Evolutionary conservation across 176 grass and related monocot species (phyloP).

Genomic region (Triticum monococcum): DNA sequence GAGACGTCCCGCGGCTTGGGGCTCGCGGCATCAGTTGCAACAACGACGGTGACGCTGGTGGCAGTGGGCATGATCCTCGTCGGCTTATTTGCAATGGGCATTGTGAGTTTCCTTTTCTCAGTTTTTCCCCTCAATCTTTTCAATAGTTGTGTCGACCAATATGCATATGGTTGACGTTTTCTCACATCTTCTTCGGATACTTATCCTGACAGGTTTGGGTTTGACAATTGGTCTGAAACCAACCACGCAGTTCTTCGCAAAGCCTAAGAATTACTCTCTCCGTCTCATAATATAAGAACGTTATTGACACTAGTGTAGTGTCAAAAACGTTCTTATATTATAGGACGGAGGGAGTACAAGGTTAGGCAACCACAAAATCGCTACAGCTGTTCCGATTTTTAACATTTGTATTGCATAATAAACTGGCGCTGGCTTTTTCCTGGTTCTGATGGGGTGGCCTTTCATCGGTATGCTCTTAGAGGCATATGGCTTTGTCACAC

Average conservation of each 20-base stretch:
- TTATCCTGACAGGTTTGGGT: constrained; percentile 85
- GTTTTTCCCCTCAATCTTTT: neutral
- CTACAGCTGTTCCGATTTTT: neutral
- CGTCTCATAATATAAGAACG: too few relatives aligned
- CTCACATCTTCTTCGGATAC: constrained; percentile 49
- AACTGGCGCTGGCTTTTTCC: constrained; percentile 50
- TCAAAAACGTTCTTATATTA: too few relatives aligned
- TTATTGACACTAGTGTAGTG: too few relatives aligned
- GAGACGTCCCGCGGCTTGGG: too few relatives aligned
- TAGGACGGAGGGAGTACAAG: constrained; percentile 33
- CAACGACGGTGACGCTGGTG: too few relatives aligned
- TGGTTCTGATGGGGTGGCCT: constrained; percentile 87
- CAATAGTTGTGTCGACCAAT: constrained; percentile 1
- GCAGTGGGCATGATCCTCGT: too few relatives aligned
- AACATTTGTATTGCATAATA: neutral
- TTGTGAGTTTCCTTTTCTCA: constrained; percentile 45
- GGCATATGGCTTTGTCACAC: constrained; percentile 90
- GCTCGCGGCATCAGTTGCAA: too few relatives aligned
- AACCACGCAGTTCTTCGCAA: constrained; percentile 96
- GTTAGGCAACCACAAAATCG: constrained; percentile 23
- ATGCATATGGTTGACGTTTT: constrained; percentile 24
- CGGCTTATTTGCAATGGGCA: constrained; percentile 88
- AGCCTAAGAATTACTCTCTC: constrained; percentile 62
- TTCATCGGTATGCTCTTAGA: constrained; percentile 88
- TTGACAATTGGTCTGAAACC: constrained; percentile 92